These are phyloP conservation scores for Penicillium manginii DNA, from an alignment of 495 filamentous ascomycete species.

Conservation along the genomic window DNA sequence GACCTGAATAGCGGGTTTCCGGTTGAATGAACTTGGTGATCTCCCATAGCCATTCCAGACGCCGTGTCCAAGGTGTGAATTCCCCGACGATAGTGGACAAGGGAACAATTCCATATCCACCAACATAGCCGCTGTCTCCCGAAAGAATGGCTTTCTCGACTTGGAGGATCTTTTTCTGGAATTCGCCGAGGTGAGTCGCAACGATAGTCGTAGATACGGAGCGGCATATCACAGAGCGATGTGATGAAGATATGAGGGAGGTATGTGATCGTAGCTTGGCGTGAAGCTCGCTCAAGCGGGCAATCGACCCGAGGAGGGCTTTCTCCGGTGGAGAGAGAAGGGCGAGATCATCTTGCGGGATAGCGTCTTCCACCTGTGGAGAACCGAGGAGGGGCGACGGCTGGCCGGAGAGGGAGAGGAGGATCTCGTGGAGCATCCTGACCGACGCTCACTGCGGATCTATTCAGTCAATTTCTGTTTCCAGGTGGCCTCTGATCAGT, in stretches of 20 bases:
- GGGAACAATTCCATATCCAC: constrained; percentile 90
- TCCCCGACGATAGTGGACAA: constrained; percentile 80
- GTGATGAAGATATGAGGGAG: constrained; percentile 64
- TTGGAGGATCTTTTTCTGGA: constrained; percentile 80
- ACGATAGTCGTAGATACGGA: constrained; percentile 82
- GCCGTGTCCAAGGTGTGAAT: constrained; percentile 81
- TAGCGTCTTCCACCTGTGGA: constrained; percentile 38
- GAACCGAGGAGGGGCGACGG: constrained; percentile 79
- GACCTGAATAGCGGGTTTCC: constrained; percentile 27
- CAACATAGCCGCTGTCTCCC: constrained; percentile 73
- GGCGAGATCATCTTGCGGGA: constrained; percentile 45
- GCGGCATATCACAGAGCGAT: constrained; percentile 80
- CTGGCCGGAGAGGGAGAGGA: constrained; percentile 92
- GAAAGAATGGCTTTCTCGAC: constrained; percentile 79
- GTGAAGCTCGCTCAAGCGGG: constrained; percentile 76
- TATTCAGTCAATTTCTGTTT: constrained; percentile 3
- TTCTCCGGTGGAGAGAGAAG: constrained; percentile 77
- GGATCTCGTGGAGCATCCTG: constrained; percentile 94
- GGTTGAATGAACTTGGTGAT: constrained; percentile 66
- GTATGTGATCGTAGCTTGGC: constrained; percentile 66
- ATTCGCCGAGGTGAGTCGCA: constrained; percentile 72
- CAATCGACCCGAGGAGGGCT: constrained; percentile 76
- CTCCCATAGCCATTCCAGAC: constrained; percentile 86
- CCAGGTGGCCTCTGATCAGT: not conserved
- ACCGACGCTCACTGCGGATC: constrained; percentile 30